Conservation (phyloP, 176 grass and related monocot genomes). For the Luzula sylvatica region DNA sequence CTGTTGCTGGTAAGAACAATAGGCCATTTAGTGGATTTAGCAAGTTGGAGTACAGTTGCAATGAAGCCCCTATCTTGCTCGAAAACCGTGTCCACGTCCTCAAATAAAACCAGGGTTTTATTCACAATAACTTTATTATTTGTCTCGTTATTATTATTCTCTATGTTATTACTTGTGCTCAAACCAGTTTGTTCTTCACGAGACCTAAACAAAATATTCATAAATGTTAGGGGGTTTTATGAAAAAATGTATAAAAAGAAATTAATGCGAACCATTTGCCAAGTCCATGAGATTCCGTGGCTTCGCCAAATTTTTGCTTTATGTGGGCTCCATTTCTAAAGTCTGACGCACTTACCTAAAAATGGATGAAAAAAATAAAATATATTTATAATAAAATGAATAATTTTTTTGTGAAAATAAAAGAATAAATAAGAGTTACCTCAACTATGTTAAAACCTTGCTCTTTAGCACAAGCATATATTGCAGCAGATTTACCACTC, state of each 20-base stretch:
- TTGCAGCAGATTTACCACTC: constrained; percentile 92
- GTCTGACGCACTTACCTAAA: constrained; percentile 89
- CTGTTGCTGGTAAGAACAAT: constrained; percentile 98
- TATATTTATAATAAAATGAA: neutral
- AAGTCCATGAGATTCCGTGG: constrained; percentile 75
- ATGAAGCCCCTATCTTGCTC: constrained; percentile 90
- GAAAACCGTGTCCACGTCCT: constrained; percentile 93
- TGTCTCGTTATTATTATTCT: constrained; percentile 20
- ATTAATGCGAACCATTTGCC: constrained; percentile 60
- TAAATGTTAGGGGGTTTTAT: neutral
- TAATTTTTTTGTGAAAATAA: neutral
- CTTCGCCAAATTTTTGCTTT: constrained; percentile 74
- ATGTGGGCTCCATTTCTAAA: constrained; percentile 80
- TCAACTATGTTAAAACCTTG: constrained; percentile 89
- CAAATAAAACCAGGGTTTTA: constrained; percentile 80
- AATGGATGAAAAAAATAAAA: constrained; percentile 14
- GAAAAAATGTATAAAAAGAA: neutral
- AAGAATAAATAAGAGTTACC: constrained; percentile 33
- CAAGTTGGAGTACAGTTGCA: constrained; percentile 71
- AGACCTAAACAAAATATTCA: constrained; percentile 47
- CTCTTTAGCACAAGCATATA: constrained; percentile 93
- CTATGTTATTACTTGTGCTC: constrained; percentile 19
- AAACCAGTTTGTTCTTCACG: constrained; percentile 30
- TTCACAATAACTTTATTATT: constrained; percentile 45
- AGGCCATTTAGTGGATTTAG: constrained; percentile 69